Evolutionary conservation across 306 rosid species (phyloP).

Genomic region (Inga leiocalycina): DNA sequence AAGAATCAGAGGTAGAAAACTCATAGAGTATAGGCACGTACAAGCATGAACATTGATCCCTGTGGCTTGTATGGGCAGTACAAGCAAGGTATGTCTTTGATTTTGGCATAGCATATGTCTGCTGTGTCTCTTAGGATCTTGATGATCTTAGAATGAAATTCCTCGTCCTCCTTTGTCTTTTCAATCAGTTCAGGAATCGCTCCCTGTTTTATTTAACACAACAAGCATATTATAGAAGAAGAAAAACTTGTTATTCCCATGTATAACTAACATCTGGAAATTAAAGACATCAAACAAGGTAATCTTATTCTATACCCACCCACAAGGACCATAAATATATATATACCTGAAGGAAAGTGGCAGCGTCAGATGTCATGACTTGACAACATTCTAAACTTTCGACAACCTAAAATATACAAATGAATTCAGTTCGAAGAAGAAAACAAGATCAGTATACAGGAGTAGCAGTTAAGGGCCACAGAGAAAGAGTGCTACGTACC

Average conservation of each 20-base stretch:
- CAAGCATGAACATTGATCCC: slow-evolving; percentile 59
- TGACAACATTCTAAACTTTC: background rate
- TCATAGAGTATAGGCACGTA: background rate
- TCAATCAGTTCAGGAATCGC: slow-evolving; percentile 52
- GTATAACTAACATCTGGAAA: no score
- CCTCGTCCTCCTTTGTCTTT: slow-evolving; percentile 35
- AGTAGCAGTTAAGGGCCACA: background rate
- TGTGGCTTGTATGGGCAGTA: slow-evolving; percentile 55
- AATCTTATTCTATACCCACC: background rate
- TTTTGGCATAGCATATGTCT: background rate
- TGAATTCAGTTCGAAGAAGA: background rate
- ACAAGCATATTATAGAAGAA: no score
- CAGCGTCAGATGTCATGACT: background rate
- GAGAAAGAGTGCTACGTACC: slow-evolving; percentile 29
- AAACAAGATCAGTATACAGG: background rate
- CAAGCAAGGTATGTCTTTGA: slow-evolving; percentile 48
- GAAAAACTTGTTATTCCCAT: no score
- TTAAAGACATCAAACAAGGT: background rate
- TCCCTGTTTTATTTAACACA: slow-evolving; percentile 31
- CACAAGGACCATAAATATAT: no score
- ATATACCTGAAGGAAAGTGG: slow-evolving; percentile 19
- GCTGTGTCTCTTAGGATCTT: slow-evolving; percentile 39
- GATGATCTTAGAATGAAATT: slow-evolving; percentile 36
- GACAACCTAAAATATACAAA: background rate
- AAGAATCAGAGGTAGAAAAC: no score